phyloP scores from a whole-genome alignment of 495 filamentous ascomycete genomes.

The Neurospora tetrasperma region DNA sequence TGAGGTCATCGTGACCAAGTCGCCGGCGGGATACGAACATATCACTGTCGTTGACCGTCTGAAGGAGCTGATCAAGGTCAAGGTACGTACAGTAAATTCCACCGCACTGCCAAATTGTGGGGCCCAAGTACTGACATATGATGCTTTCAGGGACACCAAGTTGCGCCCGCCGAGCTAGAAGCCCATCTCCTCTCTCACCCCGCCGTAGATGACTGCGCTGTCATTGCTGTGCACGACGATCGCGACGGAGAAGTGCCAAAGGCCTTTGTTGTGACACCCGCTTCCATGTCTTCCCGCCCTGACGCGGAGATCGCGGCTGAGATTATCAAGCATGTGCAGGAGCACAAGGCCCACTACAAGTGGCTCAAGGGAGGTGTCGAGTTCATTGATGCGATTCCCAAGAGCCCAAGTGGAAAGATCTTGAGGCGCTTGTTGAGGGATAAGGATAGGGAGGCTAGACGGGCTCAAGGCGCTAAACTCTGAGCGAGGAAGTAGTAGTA shows the following conservation, averaged over 20 bases:
- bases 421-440: slow-evolving; percentile 71
- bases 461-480: slow-evolving; percentile 46
- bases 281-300: slow-evolving; percentile 47
- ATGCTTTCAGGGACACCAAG: slow-evolving; percentile 61
- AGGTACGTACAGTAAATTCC: slow-evolving; percentile 41
- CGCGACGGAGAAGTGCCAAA: slow-evolving; percentile 75
- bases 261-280: slow-evolving; percentile 71
- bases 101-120: not conserved
- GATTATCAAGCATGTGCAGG: slow-evolving; percentile 67
- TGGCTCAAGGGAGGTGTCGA: slow-evolving; percentile 78
- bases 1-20: slow-evolving; percentile 59
- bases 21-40: slow-evolving; percentile 61
- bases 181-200: slow-evolving; percentile 78
- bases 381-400: slow-evolving; percentile 69
- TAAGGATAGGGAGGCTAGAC: slow-evolving; percentile 59
- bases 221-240: slow-evolving; percentile 71
- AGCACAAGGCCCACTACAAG: slow-evolving; percentile 81
- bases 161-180: slow-evolving; percentile 85
- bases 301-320: slow-evolving; percentile 42
- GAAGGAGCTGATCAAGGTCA: slow-evolving; percentile 92
- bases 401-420: slow-evolving; percentile 92
- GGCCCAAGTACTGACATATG: not conserved
- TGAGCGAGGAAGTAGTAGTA: slow-evolving; percentile 8
- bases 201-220: slow-evolving; percentile 70
- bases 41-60: slow-evolving; percentile 78